phyloP scores from a whole-genome alignment of 2,329 filamentous ascomycete species.

The Sarocladium oryzae region DNA sequence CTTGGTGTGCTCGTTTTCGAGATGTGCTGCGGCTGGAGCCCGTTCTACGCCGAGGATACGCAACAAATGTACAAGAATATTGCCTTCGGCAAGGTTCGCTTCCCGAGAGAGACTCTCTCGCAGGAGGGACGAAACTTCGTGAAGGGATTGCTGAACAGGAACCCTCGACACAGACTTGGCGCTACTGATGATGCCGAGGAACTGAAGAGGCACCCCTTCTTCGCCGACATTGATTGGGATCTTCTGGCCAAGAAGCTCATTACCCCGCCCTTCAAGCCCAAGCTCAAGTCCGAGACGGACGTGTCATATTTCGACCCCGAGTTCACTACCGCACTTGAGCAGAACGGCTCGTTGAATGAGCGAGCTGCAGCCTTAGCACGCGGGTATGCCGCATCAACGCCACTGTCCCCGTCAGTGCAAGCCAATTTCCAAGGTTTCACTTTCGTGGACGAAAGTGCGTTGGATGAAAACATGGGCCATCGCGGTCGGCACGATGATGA shows the following conservation, averaged over 20 bases:
- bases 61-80: slow-evolving; percentile 99
- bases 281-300: slow-evolving; percentile 90
- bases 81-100: slow-evolving; percentile 95
- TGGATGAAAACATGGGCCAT: slow-evolving; percentile 75
- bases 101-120: slow-evolving; percentile 89
- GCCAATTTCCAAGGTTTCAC: slow-evolving; percentile 98
- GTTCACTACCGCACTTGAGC: slow-evolving; percentile 90
- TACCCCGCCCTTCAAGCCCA: slow-evolving; percentile 94
- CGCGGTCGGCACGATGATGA: slow-evolving; percentile 46
- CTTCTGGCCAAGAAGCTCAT: slow-evolving; percentile 84
- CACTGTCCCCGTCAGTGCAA: slow-evolving; percentile 89
- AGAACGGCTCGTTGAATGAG: slow-evolving; percentile 82
- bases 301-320: slow-evolving; percentile 98
- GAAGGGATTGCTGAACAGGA: slow-evolving; percentile 93
- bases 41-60: slow-evolving; percentile 97
- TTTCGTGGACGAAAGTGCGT: slow-evolving; percentile 94
- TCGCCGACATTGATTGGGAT: slow-evolving; percentile 88
- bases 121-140: slow-evolving; percentile 96
- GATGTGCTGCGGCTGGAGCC: slow-evolving; percentile 99
- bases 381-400: slow-evolving; percentile 83
- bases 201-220: slow-evolving; percentile 91
- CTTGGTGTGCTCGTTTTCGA: slow-evolving; percentile 95
- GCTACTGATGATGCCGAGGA: slow-evolving; percentile 89
- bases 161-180: slow-evolving; percentile 90
- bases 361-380: slow-evolving; percentile 80